phyloP scores from a whole-genome alignment of 1,284 basidiomycete genomes.

The Microbotryum silenes-acaulis region DNA sequence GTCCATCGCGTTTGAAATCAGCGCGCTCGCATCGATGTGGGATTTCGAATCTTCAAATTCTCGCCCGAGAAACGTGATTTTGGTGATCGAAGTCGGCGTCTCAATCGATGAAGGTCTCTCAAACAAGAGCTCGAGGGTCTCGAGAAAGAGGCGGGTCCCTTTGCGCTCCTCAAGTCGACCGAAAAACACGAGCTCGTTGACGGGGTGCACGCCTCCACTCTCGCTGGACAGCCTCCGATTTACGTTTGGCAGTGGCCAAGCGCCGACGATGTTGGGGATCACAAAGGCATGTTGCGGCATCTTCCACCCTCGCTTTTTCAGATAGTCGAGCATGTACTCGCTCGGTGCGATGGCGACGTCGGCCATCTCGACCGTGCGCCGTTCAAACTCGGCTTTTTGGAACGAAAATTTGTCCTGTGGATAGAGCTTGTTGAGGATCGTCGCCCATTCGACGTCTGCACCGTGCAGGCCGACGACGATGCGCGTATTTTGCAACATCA shows the following conservation, averaged over 20 bases:
- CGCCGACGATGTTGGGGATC: conserved; percentile 25
- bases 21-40: conserved; percentile 12
- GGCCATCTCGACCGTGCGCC: conserved; percentile 23
- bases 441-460: conserved; percentile 29
- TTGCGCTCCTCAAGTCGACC: conserved; percentile 32
- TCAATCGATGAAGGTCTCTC: neutral
- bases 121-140: conserved; percentile 16
- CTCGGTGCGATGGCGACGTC: conserved; percentile 28
- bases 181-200: conserved; percentile 31
- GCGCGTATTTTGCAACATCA: conserved; percentile 14
- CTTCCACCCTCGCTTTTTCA: conserved; percentile 17
- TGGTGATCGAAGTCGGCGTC: neutral
- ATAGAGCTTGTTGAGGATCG: conserved; percentile 28
- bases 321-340: conserved; percentile 30
- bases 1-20: conserved; percentile 18
- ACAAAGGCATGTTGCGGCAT: conserved; percentile 15
- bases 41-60: conserved; percentile 20
- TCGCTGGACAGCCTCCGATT: neutral
- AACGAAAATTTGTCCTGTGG: conserved; percentile 23
- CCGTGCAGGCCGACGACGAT: conserved; percentile 31
- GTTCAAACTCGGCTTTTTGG: conserved; percentile 25
- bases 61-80: conserved; percentile 26
- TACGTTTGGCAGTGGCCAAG: neutral
- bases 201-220: neutral
- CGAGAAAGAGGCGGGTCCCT: conserved; percentile 20